Conservation (phyloP, 2,329 filamentous ascomycete genomes). For the Huntiella bhutanensis region DNA sequence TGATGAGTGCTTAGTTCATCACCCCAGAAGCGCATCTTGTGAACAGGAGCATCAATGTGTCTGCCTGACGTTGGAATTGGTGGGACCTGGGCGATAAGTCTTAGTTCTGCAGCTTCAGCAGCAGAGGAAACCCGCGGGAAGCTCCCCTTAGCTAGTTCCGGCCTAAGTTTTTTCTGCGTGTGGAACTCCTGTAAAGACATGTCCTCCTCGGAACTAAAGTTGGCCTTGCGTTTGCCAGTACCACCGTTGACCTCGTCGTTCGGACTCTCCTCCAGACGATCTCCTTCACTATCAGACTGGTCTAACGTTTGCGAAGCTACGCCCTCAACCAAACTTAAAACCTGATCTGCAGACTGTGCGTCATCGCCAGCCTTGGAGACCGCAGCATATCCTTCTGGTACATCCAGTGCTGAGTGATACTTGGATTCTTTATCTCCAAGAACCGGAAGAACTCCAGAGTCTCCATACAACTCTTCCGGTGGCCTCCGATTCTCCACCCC, state of each 20-base stretch:
- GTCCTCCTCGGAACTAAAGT: slow-evolving; percentile 33
- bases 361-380: too few species aligned
- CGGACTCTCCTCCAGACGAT: slow-evolving; percentile 2
- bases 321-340: slow-evolving; percentile 33
- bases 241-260: not conserved
- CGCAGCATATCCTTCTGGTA: too few species aligned
- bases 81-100: slow-evolving; percentile 29
- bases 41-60: slow-evolving; percentile 36
- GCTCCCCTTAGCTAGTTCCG: slow-evolving; percentile 24
- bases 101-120: slow-evolving; percentile 23
- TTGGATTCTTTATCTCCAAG: not conserved
- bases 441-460: slow-evolving; percentile 8
- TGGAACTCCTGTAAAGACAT: slow-evolving; percentile 18
- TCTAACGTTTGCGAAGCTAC: slow-evolving; percentile 34
- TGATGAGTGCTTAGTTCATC: slow-evolving; percentile 38
- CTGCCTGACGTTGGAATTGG: slow-evolving; percentile 33
- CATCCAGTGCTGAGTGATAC: too few species aligned
- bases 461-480: not conserved
- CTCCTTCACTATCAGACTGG: slow-evolving; percentile 13
- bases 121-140: slow-evolving; percentile 30
- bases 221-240: slow-evolving; percentile 38
- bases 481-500: not conserved
- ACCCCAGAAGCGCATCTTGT: slow-evolving; percentile 40
- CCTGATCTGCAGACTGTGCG: slow-evolving; percentile 26
- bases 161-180: too few species aligned